Evolutionary conservation across 1,139 yeast genomes (phyloP), one percentile per base, ranked within the genome.

Genomic region (Pneumocystis carinii): DNA sequence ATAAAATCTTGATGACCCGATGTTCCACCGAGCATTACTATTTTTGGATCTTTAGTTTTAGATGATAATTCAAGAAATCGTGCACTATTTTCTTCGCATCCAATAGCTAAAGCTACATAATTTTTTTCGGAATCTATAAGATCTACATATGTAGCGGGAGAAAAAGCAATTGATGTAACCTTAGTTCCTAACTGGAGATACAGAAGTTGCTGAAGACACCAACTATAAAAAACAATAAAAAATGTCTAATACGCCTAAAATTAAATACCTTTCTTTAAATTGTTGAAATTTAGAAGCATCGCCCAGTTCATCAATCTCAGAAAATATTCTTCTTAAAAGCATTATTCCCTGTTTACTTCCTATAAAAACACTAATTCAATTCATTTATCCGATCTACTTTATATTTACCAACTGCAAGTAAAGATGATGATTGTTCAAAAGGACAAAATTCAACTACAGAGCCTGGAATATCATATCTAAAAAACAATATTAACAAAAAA

Each of bases 1-100:
- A 61, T 59, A 36, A 61, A 61, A 36, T 36, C 59, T 24, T 61
- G 62, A 35, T 61, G 62, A 19, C 62, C 62, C 35, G 60, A 61
- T 53, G 55, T 53, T 29, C 62, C 62, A 8, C 62, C 62, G 7
- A 61, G 55, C 10, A 24, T 48, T 24, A 48, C 32, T 24, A 48
- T 12, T 24, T 48, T 24, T 12, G 29, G 32, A 24, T 48, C 55
- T 12, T 48, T 48, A 48, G 32, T 1, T 14, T 48, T 29, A 24
- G 29, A 48, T 24, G 55, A 48, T 12, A 19, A 48, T 19, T 48
- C 15, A 48, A 48, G 32, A 48, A 48, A 48, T 14, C 55, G 12
- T 1, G 55, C 55, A 8, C 10, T 48, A 48, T 48, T 48, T 7
- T 48, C 55, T 24, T 48, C 55, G 24, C 29, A 19, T 24, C 32